phyloP scores from a whole-genome alignment of 768 basidiomycete species.

The Suillus subalutaceus region DNA sequence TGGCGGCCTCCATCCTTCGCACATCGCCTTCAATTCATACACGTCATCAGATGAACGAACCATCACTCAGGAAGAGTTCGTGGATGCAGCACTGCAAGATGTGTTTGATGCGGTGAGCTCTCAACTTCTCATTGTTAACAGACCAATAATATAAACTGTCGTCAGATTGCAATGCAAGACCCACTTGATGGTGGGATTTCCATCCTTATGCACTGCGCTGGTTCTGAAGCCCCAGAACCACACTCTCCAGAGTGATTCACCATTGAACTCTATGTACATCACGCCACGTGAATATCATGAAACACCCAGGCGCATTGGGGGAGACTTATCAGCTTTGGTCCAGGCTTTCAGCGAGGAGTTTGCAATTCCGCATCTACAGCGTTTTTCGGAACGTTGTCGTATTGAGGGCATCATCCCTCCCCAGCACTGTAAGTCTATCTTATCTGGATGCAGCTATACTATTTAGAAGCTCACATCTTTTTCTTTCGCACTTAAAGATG shows the following conservation, averaged over 20 bases:
- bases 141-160: background rate
- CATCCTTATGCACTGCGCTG: background rate
- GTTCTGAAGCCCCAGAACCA: background rate
- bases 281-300: background rate
- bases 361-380: background rate
- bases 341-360: background rate
- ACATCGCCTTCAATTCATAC: background rate
- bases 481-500: background rate
- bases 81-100: background rate
- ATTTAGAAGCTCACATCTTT: background rate
- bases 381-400: background rate
- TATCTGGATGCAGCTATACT: too few species aligned
- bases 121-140: too few species aligned
- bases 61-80: background rate
- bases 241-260: background rate
- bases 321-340: background rate
- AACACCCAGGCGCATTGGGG: background rate
- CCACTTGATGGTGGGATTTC: background rate
- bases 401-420: background rate
- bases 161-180: background rate
- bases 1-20: background rate
- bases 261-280: background rate
- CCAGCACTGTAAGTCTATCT: background rate
- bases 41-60: background rate
- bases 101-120: background rate